A percentile compares a stretch with the other conserved stretches of the same genome.
phyloP scores from a whole-genome alignment of 495 filamentous ascomycete genomes.

The Sordaria brevicollis region DNA sequence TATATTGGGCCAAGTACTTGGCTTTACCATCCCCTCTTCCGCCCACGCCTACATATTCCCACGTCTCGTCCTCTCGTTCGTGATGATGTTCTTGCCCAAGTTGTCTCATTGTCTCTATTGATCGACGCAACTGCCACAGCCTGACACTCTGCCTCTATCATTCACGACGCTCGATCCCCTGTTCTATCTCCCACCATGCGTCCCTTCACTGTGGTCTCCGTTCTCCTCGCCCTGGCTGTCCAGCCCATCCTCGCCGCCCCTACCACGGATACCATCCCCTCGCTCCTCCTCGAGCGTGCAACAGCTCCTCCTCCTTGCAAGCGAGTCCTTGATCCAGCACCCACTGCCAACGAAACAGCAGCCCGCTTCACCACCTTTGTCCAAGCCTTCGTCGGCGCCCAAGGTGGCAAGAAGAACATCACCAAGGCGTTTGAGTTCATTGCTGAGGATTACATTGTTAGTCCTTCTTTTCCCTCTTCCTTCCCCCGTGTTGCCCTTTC shows the following conservation, averaged over 20 bases:
- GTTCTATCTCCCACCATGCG: not conserved
- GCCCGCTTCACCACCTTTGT: not conserved
- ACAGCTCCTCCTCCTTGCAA: not conserved
- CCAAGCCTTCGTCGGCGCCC: not conserved
- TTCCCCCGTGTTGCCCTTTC: not conserved
- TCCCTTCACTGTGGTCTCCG: not conserved
- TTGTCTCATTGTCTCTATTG: not conserved
- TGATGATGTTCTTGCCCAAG: too few relatives aligned
- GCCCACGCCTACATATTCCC: not conserved
- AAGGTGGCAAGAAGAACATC: not conserved
- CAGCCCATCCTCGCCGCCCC: not conserved
- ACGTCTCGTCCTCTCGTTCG: not conserved
- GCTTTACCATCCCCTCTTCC: not conserved
- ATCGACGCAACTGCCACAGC: not conserved
- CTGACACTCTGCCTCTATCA: not conserved
- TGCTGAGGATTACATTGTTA: not conserved
- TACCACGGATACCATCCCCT: not conserved
- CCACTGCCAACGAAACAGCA: not conserved
- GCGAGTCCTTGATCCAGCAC: not conserved
- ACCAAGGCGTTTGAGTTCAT: not conserved
- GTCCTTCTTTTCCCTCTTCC: not conserved
- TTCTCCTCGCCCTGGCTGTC: not conserved
- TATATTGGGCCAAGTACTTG: not conserved
- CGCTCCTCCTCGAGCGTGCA: not conserved
- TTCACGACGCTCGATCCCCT: not conserved